A percentile compares a stretch with the other conserved stretches of the same genome.
These are phyloP conservation scores for Claviceps sp. DNA, from an alignment of 2,329 filamentous ascomycete species.

Conservation along the genomic window DNA sequence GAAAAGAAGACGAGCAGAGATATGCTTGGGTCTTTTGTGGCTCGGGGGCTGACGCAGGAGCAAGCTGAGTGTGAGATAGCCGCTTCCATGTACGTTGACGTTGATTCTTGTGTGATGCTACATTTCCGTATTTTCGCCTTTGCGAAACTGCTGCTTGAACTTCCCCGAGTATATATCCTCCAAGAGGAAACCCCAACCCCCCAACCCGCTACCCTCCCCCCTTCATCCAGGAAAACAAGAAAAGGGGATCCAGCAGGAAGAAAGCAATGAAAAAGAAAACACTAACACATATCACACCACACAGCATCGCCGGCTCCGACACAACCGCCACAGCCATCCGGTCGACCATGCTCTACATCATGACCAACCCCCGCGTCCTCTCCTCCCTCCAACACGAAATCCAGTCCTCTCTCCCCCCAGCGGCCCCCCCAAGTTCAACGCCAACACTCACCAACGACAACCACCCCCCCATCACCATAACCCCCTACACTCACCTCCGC, in stretches of 20 bases:
- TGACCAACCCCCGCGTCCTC: constrained; percentile 33
- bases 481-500: constrained; percentile 20
- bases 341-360: constrained; percentile 36
- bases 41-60: constrained; percentile 23
- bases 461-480: constrained; percentile 8
- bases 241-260: not conserved
- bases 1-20: constrained; percentile 30
- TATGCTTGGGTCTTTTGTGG: constrained; percentile 35
- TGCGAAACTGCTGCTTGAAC: no score
- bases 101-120: no score
- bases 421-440: not conserved
- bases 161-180: no score
- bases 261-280: not conserved
- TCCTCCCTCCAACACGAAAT: constrained; percentile 25
- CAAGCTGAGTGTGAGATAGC: constrained; percentile 32
- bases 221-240: not conserved
- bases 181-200: no score
- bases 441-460: not conserved
- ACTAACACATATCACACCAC: not conserved
- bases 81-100: constrained; percentile 19
- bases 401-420: not conserved
- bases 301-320: constrained; percentile 33
- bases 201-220: no score
- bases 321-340: constrained; percentile 42
- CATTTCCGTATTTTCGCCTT: no score